A percentile compares a stretch with the other conserved stretches of the same genome.
phyloP scores from a whole-genome alignment of 1,284 basidiomycete species.

The Rhodotorula sp. region DNA sequence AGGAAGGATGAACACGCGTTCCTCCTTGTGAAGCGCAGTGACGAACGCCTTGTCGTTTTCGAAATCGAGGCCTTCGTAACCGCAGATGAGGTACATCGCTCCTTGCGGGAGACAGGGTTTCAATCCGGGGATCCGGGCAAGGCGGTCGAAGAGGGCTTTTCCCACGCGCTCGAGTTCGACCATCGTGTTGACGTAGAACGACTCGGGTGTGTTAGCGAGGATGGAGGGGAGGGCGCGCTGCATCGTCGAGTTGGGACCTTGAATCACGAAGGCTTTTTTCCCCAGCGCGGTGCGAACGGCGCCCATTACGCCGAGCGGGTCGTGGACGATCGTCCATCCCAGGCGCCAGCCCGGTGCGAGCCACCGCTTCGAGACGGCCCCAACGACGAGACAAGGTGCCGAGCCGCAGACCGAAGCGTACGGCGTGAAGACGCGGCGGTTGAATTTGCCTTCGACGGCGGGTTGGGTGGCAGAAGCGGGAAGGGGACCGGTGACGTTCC shows the following conservation, averaged over 20 bases:
- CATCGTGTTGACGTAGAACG: conserved; percentile 47
- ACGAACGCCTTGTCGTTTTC: conserved; percentile 45
- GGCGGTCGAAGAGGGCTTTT: conserved; percentile 41
- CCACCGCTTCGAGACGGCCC: conserved; percentile 51
- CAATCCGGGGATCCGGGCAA: conserved; percentile 46
- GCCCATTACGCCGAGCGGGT: conserved; percentile 46
- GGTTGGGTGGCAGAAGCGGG: conserved; percentile 17
- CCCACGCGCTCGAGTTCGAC: conserved; percentile 45
- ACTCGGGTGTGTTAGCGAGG: conserved; percentile 44
- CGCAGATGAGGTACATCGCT: conserved; percentile 46
- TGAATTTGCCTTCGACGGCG: conserved; percentile 38
- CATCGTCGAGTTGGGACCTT: conserved; percentile 48
- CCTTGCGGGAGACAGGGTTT: conserved; percentile 45
- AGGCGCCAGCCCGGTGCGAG: conserved; percentile 49
- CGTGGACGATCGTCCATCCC: conserved; percentile 49
- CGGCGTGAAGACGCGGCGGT: conserved; percentile 46
- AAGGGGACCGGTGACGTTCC: conserved; percentile 27
- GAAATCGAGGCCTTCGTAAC: conserved; percentile 39
- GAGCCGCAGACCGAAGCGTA: conserved; percentile 46
- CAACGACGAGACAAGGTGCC: conserved; percentile 48
- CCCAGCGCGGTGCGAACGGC: conserved; percentile 25
- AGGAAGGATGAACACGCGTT: conserved; percentile 49
- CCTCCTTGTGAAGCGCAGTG: conserved; percentile 46
- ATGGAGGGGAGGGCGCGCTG: conserved; percentile 49
- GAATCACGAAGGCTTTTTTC: conserved; percentile 41